Percentiles rank a stretch among this genome's conserved stretches.
Conservation (phyloP, 1,284 basidiomycete species). For the Pisolithus thermaeus region DNA sequence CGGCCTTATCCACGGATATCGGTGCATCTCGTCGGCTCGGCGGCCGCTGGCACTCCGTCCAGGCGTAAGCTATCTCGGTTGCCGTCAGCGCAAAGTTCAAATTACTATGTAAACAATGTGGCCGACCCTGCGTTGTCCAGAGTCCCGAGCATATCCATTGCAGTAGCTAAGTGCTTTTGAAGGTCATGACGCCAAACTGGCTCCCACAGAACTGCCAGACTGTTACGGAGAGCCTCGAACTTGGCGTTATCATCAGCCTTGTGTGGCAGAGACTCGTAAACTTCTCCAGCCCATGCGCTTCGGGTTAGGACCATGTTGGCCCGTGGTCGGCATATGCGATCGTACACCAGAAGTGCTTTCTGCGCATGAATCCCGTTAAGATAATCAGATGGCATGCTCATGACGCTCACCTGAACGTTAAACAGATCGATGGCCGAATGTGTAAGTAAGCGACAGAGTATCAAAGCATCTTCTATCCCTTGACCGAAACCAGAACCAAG, state of each 20-base stretch:
- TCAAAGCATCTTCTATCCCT: slow-evolving; percentile 55
- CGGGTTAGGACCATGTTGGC: slow-evolving; percentile 40
- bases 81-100: too few species aligned
- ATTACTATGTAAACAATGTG: too few species aligned
- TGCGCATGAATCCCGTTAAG: slow-evolving; percentile 14
- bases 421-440: slow-evolving; percentile 37
- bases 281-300: slow-evolving; percentile 35
- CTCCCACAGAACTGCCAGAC: slow-evolving; percentile 38
- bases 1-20: too few species aligned
- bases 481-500: slow-evolving; percentile 61
- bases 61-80: too few species aligned
- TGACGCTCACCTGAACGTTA: slow-evolving; percentile 42
- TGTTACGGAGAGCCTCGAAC: slow-evolving; percentile 23
- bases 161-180: slow-evolving; percentile 24
- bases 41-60: too few species aligned
- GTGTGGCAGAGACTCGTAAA: slow-evolving; percentile 35
- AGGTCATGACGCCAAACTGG: slow-evolving; percentile 46
- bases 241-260: slow-evolving; percentile 15
- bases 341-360: slow-evolving; percentile 41
- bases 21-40: too few species aligned
- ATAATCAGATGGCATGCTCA: not conserved
- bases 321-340: slow-evolving; percentile 38
- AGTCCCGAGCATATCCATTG: slow-evolving; percentile 4
- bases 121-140: not conserved
- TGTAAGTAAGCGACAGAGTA: slow-evolving; percentile 43